Evolutionary conservation across 805 yeast genomes (phyloP), one percentile per base, ranked within the genome.

Genomic region (Myxozyma mucilagina): DNA sequence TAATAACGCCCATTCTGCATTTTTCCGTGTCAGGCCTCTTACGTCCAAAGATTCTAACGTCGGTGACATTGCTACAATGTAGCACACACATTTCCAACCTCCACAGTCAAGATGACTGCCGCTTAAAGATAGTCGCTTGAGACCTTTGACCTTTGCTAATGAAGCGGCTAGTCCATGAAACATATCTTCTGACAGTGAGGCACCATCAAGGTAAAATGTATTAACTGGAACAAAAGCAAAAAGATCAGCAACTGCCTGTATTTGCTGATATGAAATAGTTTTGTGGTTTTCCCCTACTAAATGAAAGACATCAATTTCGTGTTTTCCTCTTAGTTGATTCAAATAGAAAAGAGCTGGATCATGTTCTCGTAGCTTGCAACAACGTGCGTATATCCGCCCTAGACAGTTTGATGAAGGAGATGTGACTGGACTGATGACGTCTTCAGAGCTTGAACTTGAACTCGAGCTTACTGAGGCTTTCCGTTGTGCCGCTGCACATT

Each of bases 301-400:
- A 11, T 32, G 31, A 49, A 61, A 32, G 32, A 35, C 31, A 14
- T 61, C 62, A 31, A 63, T 41, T 7, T 56, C 45, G 18, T 35
- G 55, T 38, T 51, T 50, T 18, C 65, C 65, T 11, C 14, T 29
- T 38, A 61, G 41, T 43, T 63, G 67, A 34, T 41, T 39, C 38
- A 38, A 52, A 39, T 47, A 31, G 44, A 10, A 53, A 34, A 43
- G 55, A 8, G 47, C 48, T 13, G 67, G 67, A 11, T 36, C 38
- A n/a, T 53, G 43, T 32, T 63, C 67, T 18, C 67, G 67, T 29
- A 63, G 53, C 41, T 61, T 63, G 62, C 67, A 63, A 56, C 67
- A 63, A 8, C 67, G 62, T 14, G 57, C 57, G 39, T 57, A 63
- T 16, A 63, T 39, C 4, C 39, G 16, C 31, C 51, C 62, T 7